Evolutionary conservation across 345 rosid species (phyloP).

Genomic region (Kandelia obovata): DNA sequence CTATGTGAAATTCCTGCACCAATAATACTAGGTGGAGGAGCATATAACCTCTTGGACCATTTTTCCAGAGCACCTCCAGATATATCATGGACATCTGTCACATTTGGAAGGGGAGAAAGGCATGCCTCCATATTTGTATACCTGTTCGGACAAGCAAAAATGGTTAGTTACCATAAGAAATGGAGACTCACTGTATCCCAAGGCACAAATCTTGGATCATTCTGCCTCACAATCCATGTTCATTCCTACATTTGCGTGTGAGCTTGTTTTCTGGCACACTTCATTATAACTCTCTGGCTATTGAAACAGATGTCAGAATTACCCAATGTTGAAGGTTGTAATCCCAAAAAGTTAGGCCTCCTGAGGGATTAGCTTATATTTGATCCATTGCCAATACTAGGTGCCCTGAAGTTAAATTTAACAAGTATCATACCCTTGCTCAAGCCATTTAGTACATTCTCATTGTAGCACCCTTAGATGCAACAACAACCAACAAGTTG

Average conservation of each 20-base stretch:
- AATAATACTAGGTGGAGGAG: conserved; percentile 39
- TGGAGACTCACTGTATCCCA: neutral
- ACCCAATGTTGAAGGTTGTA: too few species aligned
- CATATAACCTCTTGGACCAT: conserved; percentile 51
- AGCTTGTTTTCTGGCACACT: too few species aligned
- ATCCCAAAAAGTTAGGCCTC: too few species aligned
- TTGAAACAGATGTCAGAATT: too few species aligned
- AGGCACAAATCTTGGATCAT: too few species aligned
- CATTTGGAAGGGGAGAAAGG: conserved; percentile 47
- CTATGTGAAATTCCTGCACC: conserved; percentile 30
- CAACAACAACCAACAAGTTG: neutral
- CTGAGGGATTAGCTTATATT: too few species aligned
- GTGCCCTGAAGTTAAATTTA: neutral
- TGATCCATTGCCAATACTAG: too few species aligned
- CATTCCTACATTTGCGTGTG: too few species aligned
- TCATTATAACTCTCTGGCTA: too few species aligned
- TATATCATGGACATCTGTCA: conserved; percentile 20
- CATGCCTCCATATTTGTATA: conserved; percentile 53
- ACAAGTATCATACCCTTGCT: neutral
- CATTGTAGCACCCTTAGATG: neutral
- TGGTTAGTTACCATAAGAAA: too few species aligned
- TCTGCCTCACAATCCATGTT: too few species aligned
- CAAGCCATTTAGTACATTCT: neutral
- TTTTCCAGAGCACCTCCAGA: conserved; percentile 39
- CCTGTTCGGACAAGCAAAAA: conserved; percentile 29